A percentile compares a stretch with the other conserved stretches of the same genome.
phyloP scores from a whole-genome alignment of 345 rosid species.

The Brassica nigra region DNA sequence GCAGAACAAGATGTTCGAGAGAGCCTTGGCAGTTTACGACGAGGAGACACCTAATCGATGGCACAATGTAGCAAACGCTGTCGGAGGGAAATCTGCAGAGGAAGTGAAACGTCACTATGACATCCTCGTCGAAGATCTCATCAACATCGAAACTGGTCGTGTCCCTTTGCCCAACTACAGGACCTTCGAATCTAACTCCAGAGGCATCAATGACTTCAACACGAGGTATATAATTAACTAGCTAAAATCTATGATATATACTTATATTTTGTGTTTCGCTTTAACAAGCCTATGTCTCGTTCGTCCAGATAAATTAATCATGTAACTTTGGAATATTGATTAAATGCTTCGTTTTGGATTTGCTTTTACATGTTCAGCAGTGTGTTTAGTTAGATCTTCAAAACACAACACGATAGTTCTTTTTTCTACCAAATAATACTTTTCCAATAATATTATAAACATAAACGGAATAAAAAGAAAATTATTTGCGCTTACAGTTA shows the following conservation, averaged over 20 bases:
- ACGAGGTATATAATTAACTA: slow-evolving; percentile 44
- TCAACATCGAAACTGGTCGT: slow-evolving; percentile 68
- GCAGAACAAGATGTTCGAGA: slow-evolving; percentile 88
- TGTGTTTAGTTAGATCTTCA: neutral
- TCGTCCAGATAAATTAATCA: neutral
- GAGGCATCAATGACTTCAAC: slow-evolving; percentile 41
- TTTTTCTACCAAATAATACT: neutral
- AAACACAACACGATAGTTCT: neutral
- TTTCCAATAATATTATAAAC: neutral
- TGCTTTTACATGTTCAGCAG: neutral
- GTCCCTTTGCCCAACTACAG: slow-evolving; percentile 76
- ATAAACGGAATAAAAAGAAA: neutral
- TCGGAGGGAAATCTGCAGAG: slow-evolving; percentile 78
- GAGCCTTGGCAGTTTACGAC: slow-evolving; percentile 81
- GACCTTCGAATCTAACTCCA: slow-evolving; percentile 39
- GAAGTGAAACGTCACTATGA: slow-evolving; percentile 92
- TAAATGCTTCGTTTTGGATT: neutral
- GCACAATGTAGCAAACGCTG: slow-evolving; percentile 81
- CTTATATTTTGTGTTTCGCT: neutral
- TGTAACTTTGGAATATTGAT: neutral
- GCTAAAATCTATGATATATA: neutral
- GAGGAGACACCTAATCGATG: slow-evolving; percentile 94
- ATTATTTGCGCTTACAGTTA: neutral
- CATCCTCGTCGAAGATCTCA: slow-evolving; percentile 72
- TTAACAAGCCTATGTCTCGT: neutral